Base-by-base conservation (phyloP, 495 filamentous ascomycete species). In the Darksidea phi region DNA sequence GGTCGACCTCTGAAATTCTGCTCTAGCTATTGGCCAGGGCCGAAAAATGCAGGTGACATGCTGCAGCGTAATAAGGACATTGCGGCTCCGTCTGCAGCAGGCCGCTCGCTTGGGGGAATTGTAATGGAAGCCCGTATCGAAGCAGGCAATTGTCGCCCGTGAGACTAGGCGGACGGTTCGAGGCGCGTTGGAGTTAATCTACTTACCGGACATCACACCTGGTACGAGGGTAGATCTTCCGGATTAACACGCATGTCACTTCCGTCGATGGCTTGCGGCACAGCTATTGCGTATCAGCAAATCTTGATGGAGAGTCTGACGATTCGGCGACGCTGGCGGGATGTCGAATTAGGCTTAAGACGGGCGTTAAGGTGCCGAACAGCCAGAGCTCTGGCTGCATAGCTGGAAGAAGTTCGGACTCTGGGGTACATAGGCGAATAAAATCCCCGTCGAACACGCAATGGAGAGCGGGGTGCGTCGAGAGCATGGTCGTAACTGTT, bases 381-480 rank as follows among this genome's bases (percentile, higher is more conserved):
- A 54, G 11, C 48, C 24, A 58, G 55, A 53, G 17, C 47, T 17
- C 26, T 17, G 46, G 23, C 52, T 54, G 47, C 61, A 49, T 8
- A 37, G 13, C 61, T 54, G 34, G 46, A 26, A 48, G 43, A 47
- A 50, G 7, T 49, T n/a, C 32, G 47, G 63, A 52, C 23, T 66
- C 56, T 61, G 63, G 63, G 63, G 63, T 66, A 45, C 63, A 60
- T 60, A 66, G 15, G 42, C 63, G 63, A 66, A 37, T 11, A n/a
- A 42, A 41, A 56, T 37, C 25, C 57, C 46, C 26, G 26, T 17
- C 6, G 48, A 24, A 32, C n/a, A 36, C 46, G 11, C 52, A 18
- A 17, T 8, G 46, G 43, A 13, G 25, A 57, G 56, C 57, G 57
- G 63, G 57, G 57, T 56, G 57, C 54, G 24, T 53, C 20, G 17